Evolutionary conservation across 345 rosid genomes (phyloP), one percentile per base, ranked within the genome.

Genomic region (Carallia pectinifolia): DNA sequence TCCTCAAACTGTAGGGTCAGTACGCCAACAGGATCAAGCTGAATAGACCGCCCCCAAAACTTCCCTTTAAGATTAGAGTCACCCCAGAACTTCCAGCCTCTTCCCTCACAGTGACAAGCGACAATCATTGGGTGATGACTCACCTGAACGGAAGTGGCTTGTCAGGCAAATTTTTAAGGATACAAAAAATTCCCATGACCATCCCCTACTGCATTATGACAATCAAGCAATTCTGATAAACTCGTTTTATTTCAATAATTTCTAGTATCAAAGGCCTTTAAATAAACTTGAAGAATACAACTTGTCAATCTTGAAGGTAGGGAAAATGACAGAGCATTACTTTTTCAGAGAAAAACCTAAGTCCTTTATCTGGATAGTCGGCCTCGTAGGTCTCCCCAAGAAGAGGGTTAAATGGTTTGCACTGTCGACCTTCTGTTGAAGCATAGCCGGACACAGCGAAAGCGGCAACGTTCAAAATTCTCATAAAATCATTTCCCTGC

Each of bases 381-480:
- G 98, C 99, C 75, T 96, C 99, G 52, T 92, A 96, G 37, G 99
- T 96, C 82, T 96, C 98, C 5, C 99, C 98, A 53, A 96, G 96
- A 18, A 96, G 90, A 76, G 99, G 99, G 76, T 95, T 95, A 77
- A 95, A 95, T 61, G 99, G 97, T 67, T 95, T 95, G 80, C 99
- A 95, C 73, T 95, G 98, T 72, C 98, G 83, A 50, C 99, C 99
- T 86, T 92, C 97, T 16, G 99, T 95, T 65, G 97, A 96, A 58
- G 99, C 92, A 83, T 96, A 96, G 59, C 98, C 97, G 74, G 99
- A 96, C 68, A 96, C 97, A 81, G 98, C 99, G 85, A 92, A 96
- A 6, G 99, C 99, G 62, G 97, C 99, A 68, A 92, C 79, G 72
- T 92, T 86, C 71, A 92, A 80, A 80, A 96, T 86, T 81, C 96